Evolutionary conservation across 441 rosid species (phyloP).

Genomic region (Populus tomentosa): DNA sequence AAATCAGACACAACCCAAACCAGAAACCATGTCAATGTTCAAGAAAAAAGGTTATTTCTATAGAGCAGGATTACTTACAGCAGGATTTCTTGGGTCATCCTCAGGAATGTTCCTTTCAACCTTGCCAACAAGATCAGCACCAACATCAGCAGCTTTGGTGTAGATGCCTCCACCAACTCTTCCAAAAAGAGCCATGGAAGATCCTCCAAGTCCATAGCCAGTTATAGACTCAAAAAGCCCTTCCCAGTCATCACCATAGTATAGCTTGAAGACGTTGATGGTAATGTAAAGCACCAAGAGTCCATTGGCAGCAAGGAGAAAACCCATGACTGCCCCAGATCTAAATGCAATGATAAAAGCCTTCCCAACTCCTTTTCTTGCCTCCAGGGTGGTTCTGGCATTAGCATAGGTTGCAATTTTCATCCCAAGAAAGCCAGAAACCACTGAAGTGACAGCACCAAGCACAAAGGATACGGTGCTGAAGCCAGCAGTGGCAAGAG

Average conservation of each 20-base stretch:
- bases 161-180: slow-evolving; percentile 97
- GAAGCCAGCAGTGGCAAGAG: slow-evolving; percentile 82
- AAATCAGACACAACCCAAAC: slow-evolving; percentile 5
- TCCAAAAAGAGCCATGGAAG: slow-evolving; percentile 97
- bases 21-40: neutral
- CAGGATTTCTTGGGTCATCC: slow-evolving; percentile 40
- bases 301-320: slow-evolving; percentile 97
- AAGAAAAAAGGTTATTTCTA: neutral
- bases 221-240: slow-evolving; percentile 83
- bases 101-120: slow-evolving; percentile 37
- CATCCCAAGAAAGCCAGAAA: slow-evolving; percentile 95
- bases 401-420: slow-evolving; percentile 96
- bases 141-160: slow-evolving; percentile 58
- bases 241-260: slow-evolving; percentile 91
- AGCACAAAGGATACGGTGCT: slow-evolving; percentile 80
- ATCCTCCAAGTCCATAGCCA: slow-evolving; percentile 96
- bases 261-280: slow-evolving; percentile 72
- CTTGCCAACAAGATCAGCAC: slow-evolving; percentile 40
- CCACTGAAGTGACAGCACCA: slow-evolving; percentile 78
- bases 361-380: slow-evolving; percentile 92
- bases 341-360: slow-evolving; percentile 84
- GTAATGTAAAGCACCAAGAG: slow-evolving; percentile 77
- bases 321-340: slow-evolving; percentile 97
- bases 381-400: slow-evolving; percentile 92
- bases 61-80: slow-evolving; percentile 36